Conservation (phyloP, 2,329 filamentous ascomycete species). For the Alternaria solani region DNA sequence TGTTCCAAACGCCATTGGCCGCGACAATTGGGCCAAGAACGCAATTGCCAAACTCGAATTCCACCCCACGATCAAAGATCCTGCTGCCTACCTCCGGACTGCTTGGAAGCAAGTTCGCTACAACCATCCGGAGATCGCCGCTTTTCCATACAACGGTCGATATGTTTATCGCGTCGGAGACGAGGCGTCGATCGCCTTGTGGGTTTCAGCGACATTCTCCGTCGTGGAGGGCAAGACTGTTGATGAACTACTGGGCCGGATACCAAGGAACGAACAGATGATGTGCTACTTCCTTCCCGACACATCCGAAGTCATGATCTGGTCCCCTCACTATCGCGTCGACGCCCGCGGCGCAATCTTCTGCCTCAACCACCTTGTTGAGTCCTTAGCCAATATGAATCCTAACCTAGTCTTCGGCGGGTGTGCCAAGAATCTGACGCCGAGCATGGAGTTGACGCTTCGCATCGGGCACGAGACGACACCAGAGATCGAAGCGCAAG, state of each 20-base stretch:
- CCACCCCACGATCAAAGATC: slow-evolving; percentile 28
- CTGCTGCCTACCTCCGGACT: slow-evolving; percentile 23
- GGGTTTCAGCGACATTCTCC: slow-evolving; percentile 36
- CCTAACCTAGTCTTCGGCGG: slow-evolving; percentile 29
- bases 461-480: slow-evolving; percentile 23
- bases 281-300: slow-evolving; percentile 34
- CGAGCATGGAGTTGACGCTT: slow-evolving; percentile 33
- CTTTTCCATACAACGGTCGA: slow-evolving; percentile 34
- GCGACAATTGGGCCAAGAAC: slow-evolving; percentile 38
- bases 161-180: slow-evolving; percentile 37
- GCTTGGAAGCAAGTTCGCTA: slow-evolving; percentile 41
- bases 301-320: slow-evolving; percentile 33
- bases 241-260: slow-evolving; percentile 31
- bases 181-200: slow-evolving; percentile 28
- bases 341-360: slow-evolving; percentile 38
- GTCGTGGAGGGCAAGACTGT: slow-evolving; percentile 26
- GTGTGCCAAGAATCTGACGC: slow-evolving; percentile 35
- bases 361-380: slow-evolving; percentile 33
- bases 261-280: slow-evolving; percentile 39
- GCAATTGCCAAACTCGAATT: slow-evolving; percentile 36
- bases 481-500: slow-evolving; percentile 26
- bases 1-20: slow-evolving; percentile 34
- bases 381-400: slow-evolving; percentile 27
- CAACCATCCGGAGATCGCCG: slow-evolving; percentile 36
- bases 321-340: slow-evolving; percentile 36